These are phyloP conservation scores for Hyaloscypha variabilis DNA, from an alignment of 495 filamentous ascomycete species.

Conservation along the genomic window DNA sequence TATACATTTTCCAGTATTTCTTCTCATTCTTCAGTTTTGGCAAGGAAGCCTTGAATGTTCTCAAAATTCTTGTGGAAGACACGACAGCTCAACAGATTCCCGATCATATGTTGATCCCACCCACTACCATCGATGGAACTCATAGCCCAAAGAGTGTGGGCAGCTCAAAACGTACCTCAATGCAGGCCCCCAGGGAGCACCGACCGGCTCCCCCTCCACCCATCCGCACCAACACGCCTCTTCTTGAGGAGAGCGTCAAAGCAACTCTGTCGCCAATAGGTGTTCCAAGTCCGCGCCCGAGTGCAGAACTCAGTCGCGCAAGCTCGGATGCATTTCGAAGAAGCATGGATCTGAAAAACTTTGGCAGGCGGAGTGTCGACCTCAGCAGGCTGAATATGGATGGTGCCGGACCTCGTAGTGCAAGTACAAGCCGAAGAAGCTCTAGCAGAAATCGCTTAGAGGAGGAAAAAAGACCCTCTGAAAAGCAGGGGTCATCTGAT, in stretches of 20 bases:
- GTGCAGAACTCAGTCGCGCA: constrained; percentile 46
- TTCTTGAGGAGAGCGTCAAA: constrained; percentile 61
- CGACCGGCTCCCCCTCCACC: constrained; percentile 16
- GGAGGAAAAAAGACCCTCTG: constrained; percentile 47
- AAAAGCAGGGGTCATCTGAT: constrained; percentile 69
- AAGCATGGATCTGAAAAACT: constrained; percentile 46
- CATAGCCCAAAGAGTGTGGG: constrained; percentile 18
- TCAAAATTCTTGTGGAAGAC: constrained; percentile 75
- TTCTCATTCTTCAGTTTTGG: constrained; percentile 93
- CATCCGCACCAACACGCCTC: constrained; percentile 38
- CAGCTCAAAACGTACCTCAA: constrained; percentile 21
- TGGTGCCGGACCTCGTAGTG: constrained; percentile 53
- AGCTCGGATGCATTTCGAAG: constrained; percentile 47
- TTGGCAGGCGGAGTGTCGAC: constrained; percentile 55
- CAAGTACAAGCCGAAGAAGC: constrained; percentile 56
- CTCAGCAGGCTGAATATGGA: constrained; percentile 41
- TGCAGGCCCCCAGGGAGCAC: constrained; percentile 15
- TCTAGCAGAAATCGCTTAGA: constrained; percentile 40
- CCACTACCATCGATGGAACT: constrained; percentile 14
- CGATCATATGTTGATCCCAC: constrained; percentile 31
- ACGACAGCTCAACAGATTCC: constrained; percentile 52
- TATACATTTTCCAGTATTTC: constrained; percentile 69
- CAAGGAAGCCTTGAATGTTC: constrained; percentile 78
- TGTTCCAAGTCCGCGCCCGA: constrained; percentile 43
- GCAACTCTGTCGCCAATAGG: constrained; percentile 61